Conservation (phyloP, 208 protist genomes). For the Crithidia fasciculata region DNA sequence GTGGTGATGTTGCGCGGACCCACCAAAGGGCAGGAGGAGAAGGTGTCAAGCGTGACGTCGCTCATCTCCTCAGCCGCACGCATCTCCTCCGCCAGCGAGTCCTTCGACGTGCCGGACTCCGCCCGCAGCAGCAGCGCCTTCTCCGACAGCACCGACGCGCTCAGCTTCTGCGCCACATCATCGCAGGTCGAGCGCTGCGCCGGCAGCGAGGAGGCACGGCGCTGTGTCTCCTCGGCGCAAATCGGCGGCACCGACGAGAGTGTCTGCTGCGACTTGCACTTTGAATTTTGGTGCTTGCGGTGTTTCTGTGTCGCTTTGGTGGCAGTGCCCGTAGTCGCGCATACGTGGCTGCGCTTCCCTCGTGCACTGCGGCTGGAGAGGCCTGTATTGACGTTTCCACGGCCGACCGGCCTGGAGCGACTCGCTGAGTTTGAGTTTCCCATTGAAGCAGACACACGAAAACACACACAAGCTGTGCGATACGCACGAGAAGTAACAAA, state of each 20-base stretch:
- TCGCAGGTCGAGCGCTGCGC: background rate
- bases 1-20: conserved; percentile 22
- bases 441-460: conserved; percentile 5
- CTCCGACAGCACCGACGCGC: background rate
- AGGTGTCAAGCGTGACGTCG: conserved; percentile 2
- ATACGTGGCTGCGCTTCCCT: background rate
- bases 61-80: background rate
- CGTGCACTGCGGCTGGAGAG: background rate
- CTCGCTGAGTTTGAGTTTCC: background rate
- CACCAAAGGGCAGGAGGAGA: conserved; percentile 12
- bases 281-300: background rate
- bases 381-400: background rate
- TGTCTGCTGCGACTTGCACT: background rate
- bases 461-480: conserved; percentile 3
- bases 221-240: background rate
- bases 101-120: background rate
- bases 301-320: background rate
- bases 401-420: background rate
- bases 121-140: background rate
- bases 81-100: conserved; percentile 1
- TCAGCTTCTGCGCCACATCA: background rate
- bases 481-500: background rate
- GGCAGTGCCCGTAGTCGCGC: background rate
- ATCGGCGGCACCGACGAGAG: background rate
- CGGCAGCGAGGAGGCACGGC: background rate